Evolutionary conservation across 805 yeast species (phyloP).

Genomic region (Ogataea paradorogensis): DNA sequence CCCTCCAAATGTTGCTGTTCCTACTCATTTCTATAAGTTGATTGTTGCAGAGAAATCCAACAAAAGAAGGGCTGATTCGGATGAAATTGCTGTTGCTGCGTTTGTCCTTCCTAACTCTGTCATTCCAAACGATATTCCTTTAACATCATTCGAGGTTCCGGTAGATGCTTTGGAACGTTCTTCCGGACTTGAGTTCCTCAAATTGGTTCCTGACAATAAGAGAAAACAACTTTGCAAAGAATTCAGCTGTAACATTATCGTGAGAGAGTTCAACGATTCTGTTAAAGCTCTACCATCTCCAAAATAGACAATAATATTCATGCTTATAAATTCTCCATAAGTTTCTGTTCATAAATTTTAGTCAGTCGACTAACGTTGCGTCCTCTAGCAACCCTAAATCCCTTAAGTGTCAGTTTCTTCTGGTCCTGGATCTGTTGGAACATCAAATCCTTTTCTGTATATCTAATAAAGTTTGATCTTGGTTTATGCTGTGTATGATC

Average conservation of each 20-base stretch:
- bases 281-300: slow-evolving; percentile 28
- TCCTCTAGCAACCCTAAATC: slow-evolving; percentile 39
- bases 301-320: slow-evolving; percentile 9
- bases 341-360: slow-evolving; percentile 47
- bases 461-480: slow-evolving; percentile 27
- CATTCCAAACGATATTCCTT: slow-evolving; percentile 67
- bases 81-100: slow-evolving; percentile 74
- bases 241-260: slow-evolving; percentile 72
- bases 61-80: slow-evolving; percentile 33
- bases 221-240: slow-evolving; percentile 74
- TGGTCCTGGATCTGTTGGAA: slow-evolving; percentile 21
- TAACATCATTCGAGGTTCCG: slow-evolving; percentile 81
- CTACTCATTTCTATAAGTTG: slow-evolving; percentile 93
- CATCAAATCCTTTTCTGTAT: slow-evolving; percentile 32
- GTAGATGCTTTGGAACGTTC: slow-evolving; percentile 85
- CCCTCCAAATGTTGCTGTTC: slow-evolving; percentile 95
- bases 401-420: slow-evolving; percentile 4
- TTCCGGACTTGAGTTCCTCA: slow-evolving; percentile 78
- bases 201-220: slow-evolving; percentile 55
- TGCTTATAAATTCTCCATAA: slow-evolving; percentile 13
- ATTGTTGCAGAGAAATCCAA: slow-evolving; percentile 72
- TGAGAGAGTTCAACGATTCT: slow-evolving; percentile 70
- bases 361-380: slow-evolving; percentile 53
- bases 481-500: slow-evolving; percentile 27
- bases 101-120: slow-evolving; percentile 89